A percentile compares a stretch with the other conserved stretches of the same genome.
Conservation (phyloP, 805 yeast genomes). For the Metschnikowia continentalis region DNA sequence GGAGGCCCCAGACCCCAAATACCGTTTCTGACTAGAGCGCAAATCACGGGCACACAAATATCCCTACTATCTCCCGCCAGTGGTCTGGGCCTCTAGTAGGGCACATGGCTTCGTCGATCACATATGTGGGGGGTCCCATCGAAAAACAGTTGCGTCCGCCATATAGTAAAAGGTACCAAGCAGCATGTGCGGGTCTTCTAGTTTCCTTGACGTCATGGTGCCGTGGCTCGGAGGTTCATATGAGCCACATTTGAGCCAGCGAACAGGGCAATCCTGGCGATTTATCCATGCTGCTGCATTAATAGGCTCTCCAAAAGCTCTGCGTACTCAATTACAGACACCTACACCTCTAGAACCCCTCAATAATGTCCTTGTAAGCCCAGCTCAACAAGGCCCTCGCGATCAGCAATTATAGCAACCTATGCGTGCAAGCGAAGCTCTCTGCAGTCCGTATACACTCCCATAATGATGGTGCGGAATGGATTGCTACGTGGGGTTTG, state of each 20-base stretch:
- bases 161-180: slow-evolving; percentile 2
- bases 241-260: neutral
- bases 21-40: neutral
- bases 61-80: no score
- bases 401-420: slow-evolving; percentile 1
- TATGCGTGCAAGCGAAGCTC: slow-evolving; percentile 4
- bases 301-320: neutral
- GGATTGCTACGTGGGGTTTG: slow-evolving; percentile 6
- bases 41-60: neutral
- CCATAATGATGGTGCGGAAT: neutral
- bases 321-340: neutral
- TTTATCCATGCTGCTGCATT: neutral
- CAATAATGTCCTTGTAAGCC: neutral
- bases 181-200: slow-evolving; percentile 1
- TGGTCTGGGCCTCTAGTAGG: neutral
- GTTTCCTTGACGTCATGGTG: slow-evolving; percentile 2
- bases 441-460: neutral
- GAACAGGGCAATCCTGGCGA: neutral
- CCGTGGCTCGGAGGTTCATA: slow-evolving; percentile 1
- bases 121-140: no score
- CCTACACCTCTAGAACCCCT: neutral
- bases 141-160: neutral
- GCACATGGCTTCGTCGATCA: neutral
- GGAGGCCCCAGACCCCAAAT: neutral
- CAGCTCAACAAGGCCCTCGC: neutral